Evolutionary conservation across 2,329 filamentous ascomycete genomes (phyloP).

Genomic region (Fonsecaea nubica): DNA sequence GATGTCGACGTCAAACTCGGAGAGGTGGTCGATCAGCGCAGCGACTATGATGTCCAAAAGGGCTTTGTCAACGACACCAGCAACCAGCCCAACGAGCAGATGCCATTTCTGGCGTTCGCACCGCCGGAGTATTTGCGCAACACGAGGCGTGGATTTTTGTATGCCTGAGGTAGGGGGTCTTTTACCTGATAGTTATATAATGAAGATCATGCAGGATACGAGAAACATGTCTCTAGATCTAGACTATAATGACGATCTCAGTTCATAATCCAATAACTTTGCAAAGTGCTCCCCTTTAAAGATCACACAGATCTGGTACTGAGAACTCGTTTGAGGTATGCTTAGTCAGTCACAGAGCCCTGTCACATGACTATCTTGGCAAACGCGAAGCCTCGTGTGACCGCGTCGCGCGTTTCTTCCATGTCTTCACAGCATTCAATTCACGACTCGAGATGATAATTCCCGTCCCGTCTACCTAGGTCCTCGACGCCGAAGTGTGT

Average conservation of each 20-base stretch:
- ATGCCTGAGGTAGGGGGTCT: constrained; percentile 1
- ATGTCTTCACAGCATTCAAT: background rate
- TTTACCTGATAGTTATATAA: background rate
- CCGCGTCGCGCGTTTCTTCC: constrained; percentile 14
- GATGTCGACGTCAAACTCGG: constrained; percentile 26
- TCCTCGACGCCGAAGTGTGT: no score
- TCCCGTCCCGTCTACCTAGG: background rate
- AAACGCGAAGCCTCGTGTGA: background rate
- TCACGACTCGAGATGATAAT: background rate
- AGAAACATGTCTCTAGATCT: background rate
- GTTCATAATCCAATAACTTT: no score
- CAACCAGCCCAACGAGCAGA: background rate
- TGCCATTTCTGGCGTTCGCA: constrained; percentile 20
- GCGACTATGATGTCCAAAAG: constrained; percentile 17
- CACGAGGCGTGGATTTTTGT: constrained; percentile 23
- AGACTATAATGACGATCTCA: no score
- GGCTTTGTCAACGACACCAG: constrained; percentile 23
- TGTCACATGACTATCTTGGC: constrained; percentile 9
- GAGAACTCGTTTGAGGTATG: no score
- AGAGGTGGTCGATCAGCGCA: constrained; percentile 19
- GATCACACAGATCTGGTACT: no score
- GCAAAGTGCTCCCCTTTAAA: no score
- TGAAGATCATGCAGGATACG: background rate
- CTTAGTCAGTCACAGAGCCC: background rate
- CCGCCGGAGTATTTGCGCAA: constrained; percentile 23